phyloP scores from a whole-genome alignment of 495 filamentous ascomycete species.

The Penicillium desertorum region DNA sequence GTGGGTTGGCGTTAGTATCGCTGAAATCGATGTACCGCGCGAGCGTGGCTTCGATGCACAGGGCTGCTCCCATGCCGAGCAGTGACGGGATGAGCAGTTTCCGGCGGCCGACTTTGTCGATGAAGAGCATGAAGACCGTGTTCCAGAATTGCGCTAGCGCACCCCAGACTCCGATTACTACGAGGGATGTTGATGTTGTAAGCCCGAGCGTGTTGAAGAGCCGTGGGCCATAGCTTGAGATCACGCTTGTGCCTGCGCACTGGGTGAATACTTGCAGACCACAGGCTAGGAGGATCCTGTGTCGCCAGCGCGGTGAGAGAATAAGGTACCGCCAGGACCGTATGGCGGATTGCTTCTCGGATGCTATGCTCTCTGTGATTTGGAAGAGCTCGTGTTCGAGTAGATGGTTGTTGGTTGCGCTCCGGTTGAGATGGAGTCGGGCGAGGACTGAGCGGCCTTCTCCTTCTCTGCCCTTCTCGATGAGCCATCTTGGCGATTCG shows the following conservation, averaged over 20 bases:
- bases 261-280: slow-evolving; percentile 56
- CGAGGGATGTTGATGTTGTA: slow-evolving; percentile 45
- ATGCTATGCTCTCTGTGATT: slow-evolving; percentile 45
- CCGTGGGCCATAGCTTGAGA: slow-evolving; percentile 51
- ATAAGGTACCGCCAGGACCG: slow-evolving; percentile 48
- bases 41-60: slow-evolving; percentile 50
- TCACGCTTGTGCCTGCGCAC: slow-evolving; percentile 52
- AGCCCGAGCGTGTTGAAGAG: slow-evolving; percentile 52
- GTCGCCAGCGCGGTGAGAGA: slow-evolving; percentile 42
- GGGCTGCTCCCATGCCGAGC: slow-evolving; percentile 51
- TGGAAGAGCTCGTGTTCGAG: slow-evolving; percentile 47
- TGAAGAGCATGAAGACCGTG: slow-evolving; percentile 49
- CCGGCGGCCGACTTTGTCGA: slow-evolving; percentile 53
- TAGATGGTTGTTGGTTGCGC: slow-evolving; percentile 45
- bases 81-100: slow-evolving; percentile 54
- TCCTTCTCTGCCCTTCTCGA: slow-evolving; percentile 48
- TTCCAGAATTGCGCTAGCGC: slow-evolving; percentile 53
- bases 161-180: slow-evolving; percentile 54
- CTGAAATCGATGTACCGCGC: slow-evolving; percentile 33
- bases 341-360: slow-evolving; percentile 36
- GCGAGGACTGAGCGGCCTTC: slow-evolving; percentile 44
- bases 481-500: slow-evolving; percentile 59
- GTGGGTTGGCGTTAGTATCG: slow-evolving; percentile 28
- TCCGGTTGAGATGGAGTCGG: slow-evolving; percentile 38
- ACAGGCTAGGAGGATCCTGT: slow-evolving; percentile 51